Percentiles rank a stretch among this genome's conserved stretches.
These are phyloP conservation scores for Curvularia hawaiiensis DNA, from an alignment of 2,329 filamentous ascomycete genomes.

Conservation along the genomic window DNA sequence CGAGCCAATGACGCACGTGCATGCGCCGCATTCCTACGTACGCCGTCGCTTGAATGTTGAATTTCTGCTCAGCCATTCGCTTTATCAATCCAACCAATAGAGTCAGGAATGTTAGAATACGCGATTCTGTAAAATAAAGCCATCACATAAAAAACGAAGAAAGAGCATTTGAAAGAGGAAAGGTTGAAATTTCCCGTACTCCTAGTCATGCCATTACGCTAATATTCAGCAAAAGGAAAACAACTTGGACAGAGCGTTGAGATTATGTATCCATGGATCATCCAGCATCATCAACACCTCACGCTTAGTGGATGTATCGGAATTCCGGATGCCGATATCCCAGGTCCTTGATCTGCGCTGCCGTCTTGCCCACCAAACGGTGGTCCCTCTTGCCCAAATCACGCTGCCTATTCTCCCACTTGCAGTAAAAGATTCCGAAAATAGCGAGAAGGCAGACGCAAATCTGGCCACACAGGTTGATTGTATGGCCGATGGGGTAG, in stretches of 20 bases:
- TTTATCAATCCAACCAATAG: neutral
- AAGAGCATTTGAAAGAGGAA: neutral
- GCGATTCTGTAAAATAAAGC: neutral
- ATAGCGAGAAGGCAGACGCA: conserved; percentile 52
- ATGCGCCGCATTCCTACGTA: neutral
- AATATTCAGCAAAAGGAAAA: conserved; percentile 7
- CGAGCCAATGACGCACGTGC: conserved; percentile 20
- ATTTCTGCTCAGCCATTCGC: neutral
- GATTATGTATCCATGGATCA: neutral
- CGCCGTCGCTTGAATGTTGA: neutral
- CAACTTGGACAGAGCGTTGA: conserved; percentile 16
- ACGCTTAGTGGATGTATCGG: conserved; percentile 57
- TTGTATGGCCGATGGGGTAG: conserved; percentile 74
- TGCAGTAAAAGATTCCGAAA: conserved; percentile 59
- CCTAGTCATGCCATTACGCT: conserved; percentile 4
- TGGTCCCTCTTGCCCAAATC: conserved; percentile 56
- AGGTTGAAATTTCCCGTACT: conserved; percentile 9
- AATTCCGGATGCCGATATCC: conserved; percentile 62
- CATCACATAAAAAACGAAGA: neutral
- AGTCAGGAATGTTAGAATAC: neutral
- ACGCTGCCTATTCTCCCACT: conserved; percentile 59
- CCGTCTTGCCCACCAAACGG: conserved; percentile 56
- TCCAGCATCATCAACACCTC: neutral
- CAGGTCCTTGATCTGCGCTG: conserved; percentile 54
- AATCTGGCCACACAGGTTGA: conserved; percentile 61